Conservation (phyloP, 192 early-diverging fungal species). For the Mortierella alpina region DNA sequence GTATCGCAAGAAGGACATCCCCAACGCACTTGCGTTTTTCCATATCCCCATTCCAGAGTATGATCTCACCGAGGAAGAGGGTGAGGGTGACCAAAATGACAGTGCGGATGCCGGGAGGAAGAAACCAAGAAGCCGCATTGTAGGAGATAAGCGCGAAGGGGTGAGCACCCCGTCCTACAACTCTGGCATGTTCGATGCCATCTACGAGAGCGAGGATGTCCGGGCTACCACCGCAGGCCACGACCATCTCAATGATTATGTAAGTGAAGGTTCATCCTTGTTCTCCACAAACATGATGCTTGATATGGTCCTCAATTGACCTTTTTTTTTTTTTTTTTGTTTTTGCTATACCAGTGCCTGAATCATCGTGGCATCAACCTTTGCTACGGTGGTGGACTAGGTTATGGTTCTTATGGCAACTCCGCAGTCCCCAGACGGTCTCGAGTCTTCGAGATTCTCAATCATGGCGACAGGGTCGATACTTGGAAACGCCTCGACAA, state of each 20-base stretch:
- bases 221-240: conserved; percentile 44
- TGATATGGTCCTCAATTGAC: neutral
- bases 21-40: conserved; percentile 60
- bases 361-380: conserved; percentile 53
- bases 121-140: conserved; percentile 8
- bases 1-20: conserved; percentile 12
- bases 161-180: conserved; percentile 45
- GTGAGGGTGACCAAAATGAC: conserved; percentile 11
- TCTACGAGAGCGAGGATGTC: conserved; percentile 40
- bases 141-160: conserved; percentile 35
- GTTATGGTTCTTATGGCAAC: conserved; percentile 56
- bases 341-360: conserved; percentile 42
- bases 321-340: neutral
- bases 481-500: conserved; percentile 61
- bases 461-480: conserved; percentile 44
- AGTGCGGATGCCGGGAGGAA: conserved; percentile 8
- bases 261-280: conserved; percentile 7
- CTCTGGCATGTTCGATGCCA: conserved; percentile 49
- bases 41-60: conserved; percentile 59
- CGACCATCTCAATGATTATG: conserved; percentile 51
- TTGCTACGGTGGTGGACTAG: conserved; percentile 58
- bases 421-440: conserved; percentile 49
- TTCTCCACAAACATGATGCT: neutral
- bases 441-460: conserved; percentile 51
- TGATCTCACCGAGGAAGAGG: conserved; percentile 7